Conservation (phyloP, 2,329 filamentous ascomycete species). For the Microcera coccophila region DNA sequence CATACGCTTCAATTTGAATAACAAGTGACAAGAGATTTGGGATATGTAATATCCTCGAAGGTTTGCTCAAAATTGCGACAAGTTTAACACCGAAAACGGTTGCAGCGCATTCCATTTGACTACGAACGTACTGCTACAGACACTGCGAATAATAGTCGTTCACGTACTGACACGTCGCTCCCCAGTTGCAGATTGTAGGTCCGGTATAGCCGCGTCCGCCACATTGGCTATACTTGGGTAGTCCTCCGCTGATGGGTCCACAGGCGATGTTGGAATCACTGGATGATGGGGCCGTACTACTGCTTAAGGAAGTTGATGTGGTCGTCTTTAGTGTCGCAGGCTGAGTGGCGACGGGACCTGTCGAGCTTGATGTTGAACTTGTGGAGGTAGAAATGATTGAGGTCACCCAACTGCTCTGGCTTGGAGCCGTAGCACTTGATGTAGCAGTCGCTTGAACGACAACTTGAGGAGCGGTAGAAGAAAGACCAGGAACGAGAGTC, state of each 20-base stretch:
- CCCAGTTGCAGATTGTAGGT: constrained; percentile 13
- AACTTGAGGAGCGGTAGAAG: constrained; percentile 14
- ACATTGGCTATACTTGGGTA: constrained; percentile 22
- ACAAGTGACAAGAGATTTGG: no score
- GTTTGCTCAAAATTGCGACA: no score
- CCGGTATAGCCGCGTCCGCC: constrained; percentile 12
- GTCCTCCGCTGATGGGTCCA: constrained; percentile 13
- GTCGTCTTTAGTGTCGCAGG: constrained; percentile 13
- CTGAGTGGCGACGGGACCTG: not conserved
- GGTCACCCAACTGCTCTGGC: not conserved
- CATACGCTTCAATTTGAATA: no score
- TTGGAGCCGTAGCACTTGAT: constrained; percentile 19
- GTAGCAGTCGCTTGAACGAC: constrained; percentile 10
- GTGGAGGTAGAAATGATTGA: not conserved
- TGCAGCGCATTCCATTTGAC: no score
- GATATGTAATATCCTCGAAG: no score
- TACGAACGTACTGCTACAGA: no score
- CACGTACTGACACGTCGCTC: constrained; percentile 9
- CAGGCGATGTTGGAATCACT: constrained; percentile 11
- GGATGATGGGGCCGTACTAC: constrained; percentile 1
- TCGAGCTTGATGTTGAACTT: not conserved
- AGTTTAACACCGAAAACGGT: no score
- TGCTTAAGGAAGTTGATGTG: constrained; percentile 2
- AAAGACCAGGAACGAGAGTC: constrained; percentile 20
- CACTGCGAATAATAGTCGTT: constrained; percentile 20